Evolutionary conservation across 169 alveolate species (phyloP), one percentile per base, ranked within the genome.

Genomic region (Babesia bovis): DNA sequence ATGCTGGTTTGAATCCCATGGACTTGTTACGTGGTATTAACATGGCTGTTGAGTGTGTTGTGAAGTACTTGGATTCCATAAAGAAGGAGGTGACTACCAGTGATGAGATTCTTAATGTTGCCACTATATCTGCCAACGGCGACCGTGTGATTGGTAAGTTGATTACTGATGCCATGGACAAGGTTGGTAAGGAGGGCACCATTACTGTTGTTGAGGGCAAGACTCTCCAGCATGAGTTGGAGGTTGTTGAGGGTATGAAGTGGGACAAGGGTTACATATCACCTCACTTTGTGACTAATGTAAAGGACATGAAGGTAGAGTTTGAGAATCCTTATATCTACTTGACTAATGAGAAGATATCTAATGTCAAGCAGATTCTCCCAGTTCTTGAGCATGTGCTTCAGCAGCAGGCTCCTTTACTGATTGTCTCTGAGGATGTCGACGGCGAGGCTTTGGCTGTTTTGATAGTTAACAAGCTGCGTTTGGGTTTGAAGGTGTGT

Each of bases 371-470:
- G 68, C 85, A 94, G 40, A 93, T 97, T 63, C 91, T 97, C 57
- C 99, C 97, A 50, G 93, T 94, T 35, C 90, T 97, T 47, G 99
- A 98, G 90, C 95, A 92, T 88, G 96, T 96, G 40, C 86, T 96
- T 70, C 97, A 95, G 68, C 84, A 89, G 58, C 96, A 95, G 69
- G 93, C 95, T 47, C 96, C 99, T 1, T 86, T 98, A 25, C 89
- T 98, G 56, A 92, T 98, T 23, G 94, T 98, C 42, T 97, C 99
- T 28, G 99, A 98, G 84, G 99, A 98, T 86, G 98, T 97, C 51
- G 99, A 98, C 86, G 94, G 98, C 55, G 99, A 98, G 82, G 99
- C 99, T n/a, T 87, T 98, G 63, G 99, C 99, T 15, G 94, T 99
- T 38, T 75, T 98, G 75, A 96, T 98, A 26, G 96, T 98, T 60